phyloP scores from a whole-genome alignment of 2,329 filamentous ascomycete species.

The Diaporthe amygdali region DNA sequence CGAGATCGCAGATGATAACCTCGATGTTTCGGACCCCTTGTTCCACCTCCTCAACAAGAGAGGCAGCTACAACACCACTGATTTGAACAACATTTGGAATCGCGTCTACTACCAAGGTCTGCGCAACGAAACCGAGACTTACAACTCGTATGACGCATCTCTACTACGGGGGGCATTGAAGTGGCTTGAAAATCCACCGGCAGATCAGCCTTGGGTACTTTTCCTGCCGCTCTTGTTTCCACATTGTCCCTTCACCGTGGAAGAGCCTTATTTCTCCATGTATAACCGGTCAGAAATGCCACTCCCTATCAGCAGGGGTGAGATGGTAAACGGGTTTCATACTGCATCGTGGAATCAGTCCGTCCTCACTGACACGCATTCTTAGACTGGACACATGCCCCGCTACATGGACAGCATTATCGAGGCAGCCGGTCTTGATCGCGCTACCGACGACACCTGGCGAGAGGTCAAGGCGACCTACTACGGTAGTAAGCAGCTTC shows the following conservation, averaged over 20 bases:
- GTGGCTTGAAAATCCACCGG: conserved; percentile 49
- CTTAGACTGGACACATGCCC: conserved; percentile 47
- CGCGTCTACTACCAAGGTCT: conserved; percentile 48
- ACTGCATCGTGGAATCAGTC: too few species aligned
- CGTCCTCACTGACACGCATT: too few species aligned
- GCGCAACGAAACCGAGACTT: conserved; percentile 39
- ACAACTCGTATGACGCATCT: conserved; percentile 50
- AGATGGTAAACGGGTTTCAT: conserved; percentile 11
- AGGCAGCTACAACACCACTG: not conserved
- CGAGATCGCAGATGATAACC: conserved; percentile 33
- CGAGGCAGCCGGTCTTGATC: conserved; percentile 41
- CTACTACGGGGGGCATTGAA: conserved; percentile 45
- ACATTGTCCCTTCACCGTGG: conserved; percentile 52
- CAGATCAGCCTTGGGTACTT: conserved; percentile 46
- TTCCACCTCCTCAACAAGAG: not conserved
- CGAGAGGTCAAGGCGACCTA: conserved; percentile 49
- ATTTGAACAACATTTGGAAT: conserved; percentile 36
- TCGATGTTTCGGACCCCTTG: not conserved
- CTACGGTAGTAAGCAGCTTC: too few species aligned
- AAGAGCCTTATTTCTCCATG: conserved; percentile 54
- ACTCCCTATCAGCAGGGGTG: conserved; percentile 5
- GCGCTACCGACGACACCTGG: conserved; percentile 48
- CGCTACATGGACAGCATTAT: conserved; percentile 46
- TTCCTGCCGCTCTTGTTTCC: conserved; percentile 50
- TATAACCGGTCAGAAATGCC: conserved; percentile 42